These are phyloP conservation scores for Brassica rapa DNA, from an alignment of 345 rosid species.

Conservation along the genomic window DNA sequence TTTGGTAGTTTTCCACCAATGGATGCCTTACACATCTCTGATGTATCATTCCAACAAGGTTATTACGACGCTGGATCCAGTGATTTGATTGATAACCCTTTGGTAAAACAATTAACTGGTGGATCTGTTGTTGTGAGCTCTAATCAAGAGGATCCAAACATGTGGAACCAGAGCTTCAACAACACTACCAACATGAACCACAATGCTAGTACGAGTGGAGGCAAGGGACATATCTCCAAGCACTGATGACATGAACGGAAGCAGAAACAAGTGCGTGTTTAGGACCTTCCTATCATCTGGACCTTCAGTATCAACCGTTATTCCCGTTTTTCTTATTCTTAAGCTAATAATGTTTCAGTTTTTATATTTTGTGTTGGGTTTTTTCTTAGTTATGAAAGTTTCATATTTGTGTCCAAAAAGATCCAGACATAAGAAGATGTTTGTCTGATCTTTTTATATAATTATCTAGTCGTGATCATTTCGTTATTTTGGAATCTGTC, in stretches of 20 bases:
- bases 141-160: constrained; percentile 12
- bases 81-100: constrained; percentile 16
- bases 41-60: neutral
- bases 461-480: neutral
- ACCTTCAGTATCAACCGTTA: neutral
- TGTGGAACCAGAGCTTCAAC: constrained; percentile 16
- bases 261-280: neutral
- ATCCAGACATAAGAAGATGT: constrained; percentile 4
- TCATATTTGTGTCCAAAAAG: neutral
- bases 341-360: neutral
- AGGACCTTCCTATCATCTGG: neutral
- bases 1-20: neutral
- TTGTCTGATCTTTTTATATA: constrained; percentile 8
- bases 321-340: neutral
- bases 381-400: neutral
- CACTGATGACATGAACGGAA: neutral
- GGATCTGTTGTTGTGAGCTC: neutral
- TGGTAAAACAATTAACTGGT: constrained; percentile 17
- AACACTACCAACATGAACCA: constrained; percentile 4
- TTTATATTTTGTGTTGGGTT: neutral
- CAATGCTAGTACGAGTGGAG: neutral
- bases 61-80: constrained; percentile 13
- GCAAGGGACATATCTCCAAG: neutral
- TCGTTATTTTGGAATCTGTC: neutral
- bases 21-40: neutral